Conservation (phyloP, 73 alveolate species). For the Paramecium tetraurelia region DNA sequence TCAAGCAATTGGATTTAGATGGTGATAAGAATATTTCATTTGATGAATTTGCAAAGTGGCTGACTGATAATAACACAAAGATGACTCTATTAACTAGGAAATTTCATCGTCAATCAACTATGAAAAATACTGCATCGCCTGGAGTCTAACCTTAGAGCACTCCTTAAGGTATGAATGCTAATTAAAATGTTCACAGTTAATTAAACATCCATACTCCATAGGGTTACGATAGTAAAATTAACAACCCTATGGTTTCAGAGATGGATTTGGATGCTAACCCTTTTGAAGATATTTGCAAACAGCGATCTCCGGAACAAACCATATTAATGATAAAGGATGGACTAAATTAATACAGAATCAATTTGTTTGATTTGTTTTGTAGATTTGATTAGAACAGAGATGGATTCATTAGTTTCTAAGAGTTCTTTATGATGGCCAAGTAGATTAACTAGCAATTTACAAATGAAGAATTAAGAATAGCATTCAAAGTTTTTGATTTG, state of each 20-base stretch:
- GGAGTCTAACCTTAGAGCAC: background rate
- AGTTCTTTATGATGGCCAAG: background rate
- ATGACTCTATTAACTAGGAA: slow-evolving; percentile 29
- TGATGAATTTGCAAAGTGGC: slow-evolving; percentile 65
- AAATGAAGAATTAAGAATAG: background rate
- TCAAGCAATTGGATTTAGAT: slow-evolving; percentile 54
- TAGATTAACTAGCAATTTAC: background rate
- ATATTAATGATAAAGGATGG: background rate
- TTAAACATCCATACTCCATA: background rate
- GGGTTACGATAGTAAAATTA: background rate
- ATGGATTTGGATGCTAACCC: background rate
- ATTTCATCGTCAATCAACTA: background rate
- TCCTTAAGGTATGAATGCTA: background rate
- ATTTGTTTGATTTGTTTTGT: background rate
- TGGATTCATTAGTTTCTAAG: background rate
- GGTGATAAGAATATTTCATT: slow-evolving; percentile 48
- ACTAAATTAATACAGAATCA: background rate
- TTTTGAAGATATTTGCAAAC: background rate
- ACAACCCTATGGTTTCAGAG: background rate
- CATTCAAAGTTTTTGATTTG: slow-evolving; percentile 28
- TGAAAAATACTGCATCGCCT: background rate
- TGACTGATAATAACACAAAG: slow-evolving; percentile 47
- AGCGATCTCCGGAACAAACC: background rate
- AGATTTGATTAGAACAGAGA: background rate
- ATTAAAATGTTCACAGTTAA: background rate